Conservation (phyloP, 331 rosid species). For the Acacia pycnantha region DNA sequence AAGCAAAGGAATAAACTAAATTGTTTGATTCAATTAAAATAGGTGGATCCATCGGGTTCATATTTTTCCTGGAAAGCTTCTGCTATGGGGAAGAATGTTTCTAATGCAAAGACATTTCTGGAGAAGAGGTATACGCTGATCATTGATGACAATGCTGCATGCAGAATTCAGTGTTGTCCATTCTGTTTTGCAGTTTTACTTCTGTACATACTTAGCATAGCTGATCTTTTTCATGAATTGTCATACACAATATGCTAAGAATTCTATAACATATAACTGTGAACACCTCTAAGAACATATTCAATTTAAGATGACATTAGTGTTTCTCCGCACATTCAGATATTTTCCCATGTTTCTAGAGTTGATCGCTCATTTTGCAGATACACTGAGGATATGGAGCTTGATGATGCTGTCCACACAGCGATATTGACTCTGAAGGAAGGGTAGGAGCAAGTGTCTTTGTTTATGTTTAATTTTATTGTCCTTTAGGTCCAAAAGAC, state of each 20-base stretch:
- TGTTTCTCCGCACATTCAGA: background rate
- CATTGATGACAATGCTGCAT: background rate
- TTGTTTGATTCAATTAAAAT: conserved; percentile 21
- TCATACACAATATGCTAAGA: background rate
- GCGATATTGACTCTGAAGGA: conserved; percentile 96
- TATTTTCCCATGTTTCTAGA: background rate
- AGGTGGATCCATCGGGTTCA: conserved; percentile 98
- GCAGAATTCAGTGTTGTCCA: background rate
- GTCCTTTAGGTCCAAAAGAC: background rate
- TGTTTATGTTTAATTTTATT: conserved; percentile 22
- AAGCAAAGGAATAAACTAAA: background rate
- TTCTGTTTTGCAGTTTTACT: background rate
- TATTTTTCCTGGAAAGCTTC: conserved; percentile 98
- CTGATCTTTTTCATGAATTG: background rate
- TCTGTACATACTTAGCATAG: background rate
- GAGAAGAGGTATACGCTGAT: conserved; percentile 76
- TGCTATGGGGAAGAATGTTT: conserved; percentile 98
- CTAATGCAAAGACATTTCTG: conserved; percentile 90
- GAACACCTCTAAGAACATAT: background rate
- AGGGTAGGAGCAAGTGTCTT: conserved; percentile 58
- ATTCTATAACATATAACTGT: background rate
- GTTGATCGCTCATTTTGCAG: conserved; percentile 40
- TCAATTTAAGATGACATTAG: background rate
- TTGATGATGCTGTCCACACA: conserved; percentile 93
- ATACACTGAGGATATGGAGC: conserved; percentile 96